Evolutionary conservation across 352 stramenopile genomes (phyloP), one percentile per base, ranked within the genome.

Genomic region (Globisporangium iwayamae): DNA sequence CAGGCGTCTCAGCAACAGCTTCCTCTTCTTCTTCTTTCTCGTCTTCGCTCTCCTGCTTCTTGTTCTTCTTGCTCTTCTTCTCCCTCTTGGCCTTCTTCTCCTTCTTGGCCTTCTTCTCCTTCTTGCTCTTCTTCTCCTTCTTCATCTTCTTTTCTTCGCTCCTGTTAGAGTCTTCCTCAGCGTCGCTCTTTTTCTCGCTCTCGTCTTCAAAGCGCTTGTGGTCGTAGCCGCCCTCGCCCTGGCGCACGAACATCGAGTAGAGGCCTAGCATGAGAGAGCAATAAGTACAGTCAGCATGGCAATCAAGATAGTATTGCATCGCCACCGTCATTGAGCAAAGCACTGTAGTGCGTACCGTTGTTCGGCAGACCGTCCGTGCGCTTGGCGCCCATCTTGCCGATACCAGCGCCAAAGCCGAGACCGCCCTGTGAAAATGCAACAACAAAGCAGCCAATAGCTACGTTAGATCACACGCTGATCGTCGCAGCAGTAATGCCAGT

Each of bases 241-340:
- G 75, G 22, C 85, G 81, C 63, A 94, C 85, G 55, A 94, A 94
- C 85, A 92, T 94, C 36, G 80, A 80, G 65, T 94, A 94, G 14
- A 94, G 70, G 32, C 85, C 72, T 79, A 47, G 7, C 16, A 4
- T 41, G 41, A 13, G 8, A 53, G 8, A 32, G 16, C 20, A n/a
- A 46, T n/a, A 18, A 8, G 7, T n/a, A 46, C 7, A 55, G 5
- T 56, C 46, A 62, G 20, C 34, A 47, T 11, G 18, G 34, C 9
- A 10, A 32, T 11, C 50, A 39, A 48, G 7, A 66, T 4, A 4
- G 14, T 55, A 59, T 51, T 47, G 28, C 36, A 10, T 14, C 36
- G 11, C 10, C 36, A 14, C 39, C 39, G 10, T 45, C 32, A 16
- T 16, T 10, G 18, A 9, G 20, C 2, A 47, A 47, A 9, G 16